A percentile compares a stretch with the other conserved stretches of the same genome.
Evolutionary conservation across 139 green algal species (phyloP).

Genomic region (Tetradesmus lagerheimii): DNA sequence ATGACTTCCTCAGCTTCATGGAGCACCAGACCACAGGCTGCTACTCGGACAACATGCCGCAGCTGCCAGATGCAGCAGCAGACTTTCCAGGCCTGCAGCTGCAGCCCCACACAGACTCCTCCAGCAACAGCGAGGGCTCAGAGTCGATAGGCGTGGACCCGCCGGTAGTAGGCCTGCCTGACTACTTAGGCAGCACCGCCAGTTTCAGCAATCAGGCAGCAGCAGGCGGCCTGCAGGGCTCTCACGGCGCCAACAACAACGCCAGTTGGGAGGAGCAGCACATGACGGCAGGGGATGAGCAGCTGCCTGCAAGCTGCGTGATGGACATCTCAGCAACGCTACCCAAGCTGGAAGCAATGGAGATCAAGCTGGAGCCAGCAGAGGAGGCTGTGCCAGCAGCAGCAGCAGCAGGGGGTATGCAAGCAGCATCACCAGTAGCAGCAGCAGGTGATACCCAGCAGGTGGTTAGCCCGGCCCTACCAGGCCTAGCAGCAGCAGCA

Average conservation of each 20-base stretch:
- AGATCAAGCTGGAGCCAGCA: neutral
- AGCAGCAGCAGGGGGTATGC: neutral
- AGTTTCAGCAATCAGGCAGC: conserved; percentile 6
- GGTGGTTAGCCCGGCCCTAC: neutral
- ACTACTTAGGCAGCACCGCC: neutral
- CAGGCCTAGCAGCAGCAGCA: neutral
- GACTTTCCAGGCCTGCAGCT: conserved; percentile 33
- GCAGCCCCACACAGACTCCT: conserved; percentile 26
- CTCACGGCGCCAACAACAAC: neutral
- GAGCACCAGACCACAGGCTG: conserved; percentile 32
- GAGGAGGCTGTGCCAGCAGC: neutral
- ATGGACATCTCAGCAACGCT: neutral
- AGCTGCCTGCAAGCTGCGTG: neutral
- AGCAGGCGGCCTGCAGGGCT: neutral
- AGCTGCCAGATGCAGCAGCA: neutral
- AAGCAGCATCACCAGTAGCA: conserved; percentile 10
- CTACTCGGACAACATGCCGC: neutral
- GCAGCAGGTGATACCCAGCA: neutral
- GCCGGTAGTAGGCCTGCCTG: neutral
- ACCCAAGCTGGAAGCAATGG: neutral
- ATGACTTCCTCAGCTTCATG: conserved; percentile 48
- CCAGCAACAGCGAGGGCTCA: conserved; percentile 16
- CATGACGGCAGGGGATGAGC: neutral
- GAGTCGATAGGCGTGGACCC: conserved; percentile 20
- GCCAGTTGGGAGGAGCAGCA: conserved; percentile 8